phyloP scores from a whole-genome alignment of 805 yeast genomes.

The Metschnikowia sp. region DNA sequence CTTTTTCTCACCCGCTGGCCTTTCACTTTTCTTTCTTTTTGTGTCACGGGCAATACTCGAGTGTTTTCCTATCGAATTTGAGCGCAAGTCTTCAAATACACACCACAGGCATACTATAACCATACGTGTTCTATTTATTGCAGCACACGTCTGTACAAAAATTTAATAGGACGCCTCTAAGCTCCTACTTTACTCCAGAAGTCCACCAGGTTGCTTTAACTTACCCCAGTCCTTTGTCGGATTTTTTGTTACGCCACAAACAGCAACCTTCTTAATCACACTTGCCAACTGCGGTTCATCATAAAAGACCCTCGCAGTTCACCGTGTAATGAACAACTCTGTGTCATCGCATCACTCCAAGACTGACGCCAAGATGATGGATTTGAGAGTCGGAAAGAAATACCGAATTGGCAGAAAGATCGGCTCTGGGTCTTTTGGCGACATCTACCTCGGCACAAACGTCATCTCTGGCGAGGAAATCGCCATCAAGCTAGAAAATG shows the following conservation, averaged over 20 bases:
- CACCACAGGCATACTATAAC: background rate
- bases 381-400: slow-evolving; percentile 88
- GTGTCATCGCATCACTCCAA: slow-evolving; percentile 14
- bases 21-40: background rate
- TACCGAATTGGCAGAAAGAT: slow-evolving; percentile 91
- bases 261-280: no score
- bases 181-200: no score
- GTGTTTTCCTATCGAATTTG: background rate
- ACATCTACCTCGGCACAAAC: slow-evolving; percentile 89
- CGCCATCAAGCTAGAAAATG: slow-evolving; percentile 89
- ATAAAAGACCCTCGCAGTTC: background rate
- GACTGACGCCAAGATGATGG: slow-evolving; percentile 33
- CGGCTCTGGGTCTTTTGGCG: slow-evolving; percentile 97
- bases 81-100: background rate
- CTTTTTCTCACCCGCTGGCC: slow-evolving; percentile 6
- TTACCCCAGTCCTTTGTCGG: no score
- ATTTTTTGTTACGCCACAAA: no score
- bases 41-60: background rate
- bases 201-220: no score
- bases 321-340: slow-evolving; percentile 15
- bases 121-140: no score
- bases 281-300: background rate
- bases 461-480: slow-evolving; percentile 96
- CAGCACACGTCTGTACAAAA: no score
- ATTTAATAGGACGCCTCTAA: no score